Percentiles rank a stretch among this genome's conserved stretches.
Evolutionary conservation across 2,329 filamentous ascomycete species (phyloP).

Genomic region (Trichoderma afroharzianum): DNA sequence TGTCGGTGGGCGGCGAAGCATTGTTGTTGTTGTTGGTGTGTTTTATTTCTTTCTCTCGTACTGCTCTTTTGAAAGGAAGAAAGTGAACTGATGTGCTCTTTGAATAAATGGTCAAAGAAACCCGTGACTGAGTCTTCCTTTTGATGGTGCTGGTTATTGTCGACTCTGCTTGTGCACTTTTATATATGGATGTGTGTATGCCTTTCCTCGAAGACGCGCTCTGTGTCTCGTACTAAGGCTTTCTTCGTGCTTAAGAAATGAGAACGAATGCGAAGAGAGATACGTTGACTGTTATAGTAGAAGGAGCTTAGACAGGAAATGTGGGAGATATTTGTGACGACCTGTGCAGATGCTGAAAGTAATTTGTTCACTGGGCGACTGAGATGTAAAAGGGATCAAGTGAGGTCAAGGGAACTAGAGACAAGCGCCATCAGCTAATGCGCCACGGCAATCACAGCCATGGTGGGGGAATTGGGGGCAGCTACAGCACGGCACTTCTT

Average conservation of each 20-base stretch:
- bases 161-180: not conserved
- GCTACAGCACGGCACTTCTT: not conserved
- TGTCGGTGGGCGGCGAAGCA: constrained; percentile 67
- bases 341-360: not conserved
- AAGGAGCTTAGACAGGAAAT: no score
- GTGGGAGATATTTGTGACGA: not conserved
- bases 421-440: not conserved
- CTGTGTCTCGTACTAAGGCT: not conserved
- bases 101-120: not conserved
- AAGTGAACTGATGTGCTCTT: not conserved
- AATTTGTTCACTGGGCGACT: not conserved
- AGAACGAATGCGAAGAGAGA: not conserved
- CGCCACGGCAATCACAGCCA: not conserved
- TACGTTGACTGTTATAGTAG: not conserved
- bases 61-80: not conserved
- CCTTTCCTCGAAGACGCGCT: not conserved
- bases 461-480: not conserved
- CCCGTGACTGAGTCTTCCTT: not conserved
- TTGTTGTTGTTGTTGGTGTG: constrained; percentile 27
- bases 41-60: not conserved
- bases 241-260: not conserved
- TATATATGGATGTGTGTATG: not conserved
- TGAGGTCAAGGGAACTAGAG: not conserved
- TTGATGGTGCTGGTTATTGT: not conserved
- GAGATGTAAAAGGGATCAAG: not conserved